A percentile compares a stretch with the other conserved stretches of the same genome.
phyloP scores from a whole-genome alignment of 1,284 basidiomycete genomes.

The Ustilago hordei region DNA sequence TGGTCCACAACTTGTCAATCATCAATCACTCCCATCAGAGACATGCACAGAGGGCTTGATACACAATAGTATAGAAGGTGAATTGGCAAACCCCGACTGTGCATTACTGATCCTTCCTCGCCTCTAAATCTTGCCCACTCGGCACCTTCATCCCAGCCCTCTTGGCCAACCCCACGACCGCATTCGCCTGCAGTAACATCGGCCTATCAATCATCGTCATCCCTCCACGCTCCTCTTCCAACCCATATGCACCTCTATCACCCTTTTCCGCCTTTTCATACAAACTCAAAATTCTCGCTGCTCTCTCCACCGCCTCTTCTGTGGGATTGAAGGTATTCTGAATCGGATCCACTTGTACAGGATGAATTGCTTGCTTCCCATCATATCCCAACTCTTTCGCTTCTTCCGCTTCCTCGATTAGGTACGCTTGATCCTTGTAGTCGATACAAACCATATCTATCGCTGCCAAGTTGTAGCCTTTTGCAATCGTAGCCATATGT shows the following conservation, averaged over 20 bases:
- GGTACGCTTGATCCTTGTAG: constrained; percentile 80
- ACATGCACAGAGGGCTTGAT: no score
- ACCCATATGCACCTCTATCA: constrained; percentile 76
- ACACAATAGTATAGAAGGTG: no score
- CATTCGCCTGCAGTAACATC: constrained; percentile 74
- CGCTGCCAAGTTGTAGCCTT: constrained; percentile 83
- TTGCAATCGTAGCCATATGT: constrained; percentile 83
- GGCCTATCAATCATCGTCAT: constrained; percentile 79
- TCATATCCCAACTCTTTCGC: constrained; percentile 65
- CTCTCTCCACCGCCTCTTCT: constrained; percentile 80
- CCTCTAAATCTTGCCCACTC: constrained; percentile 3
- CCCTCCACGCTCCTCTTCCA: constrained; percentile 73
- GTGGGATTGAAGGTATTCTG: constrained; percentile 83
- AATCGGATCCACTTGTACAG: constrained; percentile 82
- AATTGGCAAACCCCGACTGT: no score
- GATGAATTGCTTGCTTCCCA: constrained; percentile 87
- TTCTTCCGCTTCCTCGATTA: constrained; percentile 82
- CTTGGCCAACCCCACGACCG: constrained; percentile 76
- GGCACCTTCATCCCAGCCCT: constrained; percentile 78
- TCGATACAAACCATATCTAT: constrained; percentile 89
- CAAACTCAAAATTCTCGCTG: constrained; percentile 75
- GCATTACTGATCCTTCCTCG: constrained; percentile 1
- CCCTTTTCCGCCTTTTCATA: constrained; percentile 71
- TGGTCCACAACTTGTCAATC: background rate
- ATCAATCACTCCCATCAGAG: background rate